Evolutionary conservation across 495 filamentous ascomycete species (phyloP), one percentile per base, ranked within the genome.

Genomic region (Usnea hakonensis): DNA sequence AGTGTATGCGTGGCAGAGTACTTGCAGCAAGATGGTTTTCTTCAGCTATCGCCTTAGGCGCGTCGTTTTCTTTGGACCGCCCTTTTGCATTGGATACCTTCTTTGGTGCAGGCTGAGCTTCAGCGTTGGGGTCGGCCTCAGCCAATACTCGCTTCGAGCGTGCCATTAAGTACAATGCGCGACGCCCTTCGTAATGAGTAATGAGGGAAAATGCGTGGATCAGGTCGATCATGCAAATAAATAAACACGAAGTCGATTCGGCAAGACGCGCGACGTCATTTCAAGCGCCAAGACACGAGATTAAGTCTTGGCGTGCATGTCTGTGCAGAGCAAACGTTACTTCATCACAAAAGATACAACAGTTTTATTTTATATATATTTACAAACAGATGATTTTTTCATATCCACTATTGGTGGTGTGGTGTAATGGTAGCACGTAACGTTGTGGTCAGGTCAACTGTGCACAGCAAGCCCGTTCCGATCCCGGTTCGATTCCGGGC

Each of bases 381-480:
- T 0, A 5, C 7, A 16, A 26, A 46, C 16, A 50, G 16, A n/a
- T 2, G 13, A 7, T 0, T 1, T 1, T 5, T 5, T 5, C 16
- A 16, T 17, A 5, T 28, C 3, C 11, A 32, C 1, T 8, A 11
- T 44, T 16, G 61, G 61, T 58, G 57, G 32, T 64, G 62, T 64
- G 62, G 62, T 64, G 62, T 64, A 64, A 59, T 64, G 62, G 62
- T 57, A 64, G 57, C 62, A 64, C 62, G 62, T 64, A 64, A 58
- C 62, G 62, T 58, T 64, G 57, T 58, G 62, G 61, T 32, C 26
- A 35, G 26, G 28, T n/a, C 10, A 28, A n/a, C 17, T 50, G 23
- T 14, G 26, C 46, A 50, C 26, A 14, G 38, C 44, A 19, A 60
- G 11, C 38, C 61, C 61, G 61, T 54, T 60, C 55, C 55, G 56